phyloP scores from a whole-genome alignment of 106 monocot species.

The Dioscorea alata region DNA sequence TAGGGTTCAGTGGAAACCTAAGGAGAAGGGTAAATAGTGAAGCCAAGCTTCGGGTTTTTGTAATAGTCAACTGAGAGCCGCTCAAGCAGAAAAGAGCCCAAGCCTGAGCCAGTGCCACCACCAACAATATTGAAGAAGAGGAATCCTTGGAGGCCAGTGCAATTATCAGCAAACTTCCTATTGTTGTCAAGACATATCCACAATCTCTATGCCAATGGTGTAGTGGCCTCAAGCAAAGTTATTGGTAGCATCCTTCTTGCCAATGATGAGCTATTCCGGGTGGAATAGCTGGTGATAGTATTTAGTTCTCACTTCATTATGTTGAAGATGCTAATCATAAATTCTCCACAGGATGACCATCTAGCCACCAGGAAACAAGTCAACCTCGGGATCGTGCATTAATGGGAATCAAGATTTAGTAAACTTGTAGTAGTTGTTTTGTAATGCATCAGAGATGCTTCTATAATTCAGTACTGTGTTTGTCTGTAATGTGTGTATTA shows the following conservation, averaged over 20 bases:
- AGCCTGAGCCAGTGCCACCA: conserved; percentile 1
- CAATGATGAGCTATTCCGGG: conserved; percentile 58
- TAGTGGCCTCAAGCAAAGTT: conserved; percentile 57
- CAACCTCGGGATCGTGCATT: too few relatives aligned
- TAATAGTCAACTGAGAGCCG: conserved; percentile 4
- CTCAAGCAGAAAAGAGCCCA: conserved; percentile 5
- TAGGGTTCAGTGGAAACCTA: neutral
- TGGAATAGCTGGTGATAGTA: conserved; percentile 62
- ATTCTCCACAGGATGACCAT: too few relatives aligned
- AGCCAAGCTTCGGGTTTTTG: conserved; percentile 4
- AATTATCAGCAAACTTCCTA: conserved; percentile 4
- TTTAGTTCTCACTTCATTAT: conserved; percentile 56
- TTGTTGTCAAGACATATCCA: conserved; percentile 1
- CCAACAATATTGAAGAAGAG: conserved; percentile 7
- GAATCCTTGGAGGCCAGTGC: conserved; percentile 8
- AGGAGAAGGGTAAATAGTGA: conserved; percentile 1
- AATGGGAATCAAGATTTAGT: too few relatives aligned
- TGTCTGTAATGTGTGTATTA: too few relatives aligned
- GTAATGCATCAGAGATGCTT: too few relatives aligned
- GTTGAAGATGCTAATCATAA: too few relatives aligned
- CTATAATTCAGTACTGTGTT: too few relatives aligned
- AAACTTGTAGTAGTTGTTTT: too few relatives aligned
- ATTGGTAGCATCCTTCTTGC: conserved; percentile 64
- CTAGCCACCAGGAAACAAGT: too few relatives aligned
- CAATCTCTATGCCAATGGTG: conserved; percentile 15